Evolutionary conservation across 495 filamentous ascomycete genomes (phyloP).

Genomic region (Aspergillus egyptiacus): DNA sequence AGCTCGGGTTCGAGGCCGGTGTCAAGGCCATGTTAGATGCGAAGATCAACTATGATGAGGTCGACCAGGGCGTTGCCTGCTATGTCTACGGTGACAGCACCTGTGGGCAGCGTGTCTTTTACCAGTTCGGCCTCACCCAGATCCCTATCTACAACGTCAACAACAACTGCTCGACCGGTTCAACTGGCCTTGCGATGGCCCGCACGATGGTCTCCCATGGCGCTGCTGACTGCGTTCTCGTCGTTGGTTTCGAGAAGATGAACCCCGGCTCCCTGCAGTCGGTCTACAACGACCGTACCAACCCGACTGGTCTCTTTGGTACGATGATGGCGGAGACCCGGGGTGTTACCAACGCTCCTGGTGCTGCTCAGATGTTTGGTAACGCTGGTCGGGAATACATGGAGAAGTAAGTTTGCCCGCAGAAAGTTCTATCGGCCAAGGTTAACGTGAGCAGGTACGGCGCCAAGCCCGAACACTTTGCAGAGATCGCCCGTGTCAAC

Average conservation of each 20-base stretch:
- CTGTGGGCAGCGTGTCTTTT: conserved; percentile 94
- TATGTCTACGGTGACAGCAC: conserved; percentile 96
- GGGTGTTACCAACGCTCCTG: conserved; percentile 72
- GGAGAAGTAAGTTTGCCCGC: conserved; percentile 61
- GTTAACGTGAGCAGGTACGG: conserved; percentile 56
- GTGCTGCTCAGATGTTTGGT: conserved; percentile 89
- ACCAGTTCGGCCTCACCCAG: conserved; percentile 95
- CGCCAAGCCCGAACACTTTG: conserved; percentile 81
- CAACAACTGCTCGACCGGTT: conserved; percentile 96
- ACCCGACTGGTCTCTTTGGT: conserved; percentile 63
- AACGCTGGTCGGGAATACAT: conserved; percentile 95
- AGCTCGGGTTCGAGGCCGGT: conserved; percentile 91
- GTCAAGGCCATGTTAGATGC: conserved; percentile 95
- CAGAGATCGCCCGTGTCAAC: conserved; percentile 91
- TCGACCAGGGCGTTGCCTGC: conserved; percentile 93
- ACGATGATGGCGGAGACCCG: conserved; percentile 78
- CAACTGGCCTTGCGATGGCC: conserved; percentile 80
- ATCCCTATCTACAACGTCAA: conserved; percentile 97
- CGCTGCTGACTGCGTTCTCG: conserved; percentile 76
- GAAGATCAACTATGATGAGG: conserved; percentile 92
- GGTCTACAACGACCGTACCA: conserved; percentile 73
- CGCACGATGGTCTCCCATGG: conserved; percentile 74
- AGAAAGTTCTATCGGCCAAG: background rate
- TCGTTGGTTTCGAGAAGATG: conserved; percentile 99
- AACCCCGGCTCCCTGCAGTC: conserved; percentile 75